Base-by-base conservation (phyloP, 306 rosid genomes). In the Quercus engelmannii region DNA sequence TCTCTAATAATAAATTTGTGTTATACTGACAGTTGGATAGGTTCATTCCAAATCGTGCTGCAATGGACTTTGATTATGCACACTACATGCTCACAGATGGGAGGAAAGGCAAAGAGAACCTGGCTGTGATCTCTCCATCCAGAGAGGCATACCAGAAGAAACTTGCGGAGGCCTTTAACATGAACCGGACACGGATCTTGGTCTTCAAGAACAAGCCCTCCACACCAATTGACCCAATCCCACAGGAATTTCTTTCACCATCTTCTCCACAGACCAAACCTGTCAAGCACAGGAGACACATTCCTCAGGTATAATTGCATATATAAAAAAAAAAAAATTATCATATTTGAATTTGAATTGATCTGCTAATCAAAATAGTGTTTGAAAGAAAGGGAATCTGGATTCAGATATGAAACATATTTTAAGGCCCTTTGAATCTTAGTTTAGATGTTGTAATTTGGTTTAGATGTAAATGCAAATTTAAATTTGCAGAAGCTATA, bases 201-300 rank as follows among this genome's bases (percentile, higher is more conserved):
- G 97, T 94, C 20, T 92, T 89, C 92, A 92, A 87, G 93, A 89
- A 92, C 86, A 92, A 89, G 78, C 93, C 94, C 12, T 92, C 97
- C 1, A 82, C 82, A 0, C 86, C 90, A 0, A 88, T 88, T 15
- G 91, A 92, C 58, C 78, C 67, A 46, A 57, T 88, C 56, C 93
- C 97, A 2, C 80, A 69, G 23, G 76, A 79, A 54, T 78, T 81
- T 58, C 76, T 92, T 35, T 77, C 88, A 55, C 25, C 88, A 26
- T 75, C 88, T 46, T 51, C 69, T 23, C 46, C 79, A 4, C 85
- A 68, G 20, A 80, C 81, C n/a, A 90, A 81, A 68, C 81, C 86
- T 1, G 25, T 76, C 11, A 90, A 87, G 74, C 74, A 87, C 51
- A 76, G 84, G 51, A 87, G 97, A 43, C 43, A 76, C 85, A 90